Evolutionary conservation across 768 basidiomycete species (phyloP).

Genomic region (Podaxis rugospora): DNA sequence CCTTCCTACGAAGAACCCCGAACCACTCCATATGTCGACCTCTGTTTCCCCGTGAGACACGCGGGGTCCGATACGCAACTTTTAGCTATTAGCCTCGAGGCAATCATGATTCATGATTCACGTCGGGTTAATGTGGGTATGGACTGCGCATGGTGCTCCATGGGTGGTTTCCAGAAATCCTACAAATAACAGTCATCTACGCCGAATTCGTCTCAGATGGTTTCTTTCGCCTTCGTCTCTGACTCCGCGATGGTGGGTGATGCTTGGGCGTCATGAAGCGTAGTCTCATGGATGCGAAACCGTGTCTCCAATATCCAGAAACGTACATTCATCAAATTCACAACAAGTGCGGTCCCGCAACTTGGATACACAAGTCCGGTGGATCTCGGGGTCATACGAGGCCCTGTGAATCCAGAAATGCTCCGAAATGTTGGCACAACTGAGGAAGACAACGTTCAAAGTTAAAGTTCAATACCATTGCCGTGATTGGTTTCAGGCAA

Average conservation of each 20-base stretch:
- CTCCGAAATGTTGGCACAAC: background rate
- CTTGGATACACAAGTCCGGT: background rate
- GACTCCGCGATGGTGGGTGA: background rate
- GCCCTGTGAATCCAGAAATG: background rate
- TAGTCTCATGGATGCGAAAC: background rate
- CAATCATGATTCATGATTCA: background rate
- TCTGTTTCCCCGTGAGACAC: background rate
- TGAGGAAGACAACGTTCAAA: background rate
- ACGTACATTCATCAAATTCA: background rate
- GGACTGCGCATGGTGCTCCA: background rate
- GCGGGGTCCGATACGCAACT: background rate
- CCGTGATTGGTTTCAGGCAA: background rate
- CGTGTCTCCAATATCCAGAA: background rate
- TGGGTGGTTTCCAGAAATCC: background rate
- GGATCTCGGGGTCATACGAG: background rate
- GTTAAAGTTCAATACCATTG: background rate
- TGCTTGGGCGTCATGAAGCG: background rate
- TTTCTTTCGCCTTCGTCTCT: background rate
- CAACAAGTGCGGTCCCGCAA: background rate
- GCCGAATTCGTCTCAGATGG: background rate
- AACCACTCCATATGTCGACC: background rate
- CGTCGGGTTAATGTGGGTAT: background rate
- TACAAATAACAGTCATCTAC: background rate
- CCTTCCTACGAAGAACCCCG: background rate
- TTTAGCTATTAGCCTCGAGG: slow-evolving; percentile 8